These are phyloP conservation scores for Fusarium concolor DNA, from an alignment of 2,329 filamentous ascomycete genomes.

Conservation along the genomic window DNA sequence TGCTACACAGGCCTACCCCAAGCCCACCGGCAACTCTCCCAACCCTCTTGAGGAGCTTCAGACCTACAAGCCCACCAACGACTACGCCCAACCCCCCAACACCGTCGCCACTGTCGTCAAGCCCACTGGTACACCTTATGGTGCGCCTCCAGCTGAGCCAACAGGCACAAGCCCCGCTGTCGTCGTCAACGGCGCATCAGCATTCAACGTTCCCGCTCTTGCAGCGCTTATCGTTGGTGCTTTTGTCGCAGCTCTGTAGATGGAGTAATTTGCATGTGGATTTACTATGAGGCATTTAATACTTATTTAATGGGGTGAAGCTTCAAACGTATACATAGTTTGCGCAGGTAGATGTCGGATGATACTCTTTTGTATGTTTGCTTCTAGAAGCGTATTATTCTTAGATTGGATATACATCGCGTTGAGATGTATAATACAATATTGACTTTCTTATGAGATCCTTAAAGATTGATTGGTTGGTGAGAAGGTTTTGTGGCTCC, in stretches of 20 bases:
- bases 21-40: not conserved
- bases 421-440: conserved; percentile 3
- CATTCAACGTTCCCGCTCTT: conserved; percentile 27
- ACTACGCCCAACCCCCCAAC: not conserved
- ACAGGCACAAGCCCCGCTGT: conserved; percentile 14
- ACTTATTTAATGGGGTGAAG: conserved; percentile 20
- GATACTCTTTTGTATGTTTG: conserved; percentile 3
- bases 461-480: not conserved
- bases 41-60: conserved; percentile 26
- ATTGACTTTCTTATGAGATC: conserved; percentile 16
- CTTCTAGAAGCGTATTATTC: conserved; percentile 4
- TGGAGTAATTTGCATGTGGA: not conserved
- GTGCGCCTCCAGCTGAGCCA: conserved; percentile 10
- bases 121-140: conserved; percentile 14
- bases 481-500: not conserved
- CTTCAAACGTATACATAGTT: conserved; percentile 20
- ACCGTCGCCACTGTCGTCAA: conserved; percentile 34
- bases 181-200: conserved; percentile 22
- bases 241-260: conserved; percentile 28
- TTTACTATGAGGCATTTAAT: conserved; percentile 18
- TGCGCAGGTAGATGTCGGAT: conserved; percentile 26
- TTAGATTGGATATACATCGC: conserved; percentile 6
- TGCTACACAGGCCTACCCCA: not conserved
- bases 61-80: conserved; percentile 14
- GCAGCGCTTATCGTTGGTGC: conserved; percentile 21